Evolutionary conservation across 2,329 filamentous ascomycete species (phyloP), one percentile per base, ranked within the genome.

Genomic region (Aspergillus brasiliensis): DNA sequence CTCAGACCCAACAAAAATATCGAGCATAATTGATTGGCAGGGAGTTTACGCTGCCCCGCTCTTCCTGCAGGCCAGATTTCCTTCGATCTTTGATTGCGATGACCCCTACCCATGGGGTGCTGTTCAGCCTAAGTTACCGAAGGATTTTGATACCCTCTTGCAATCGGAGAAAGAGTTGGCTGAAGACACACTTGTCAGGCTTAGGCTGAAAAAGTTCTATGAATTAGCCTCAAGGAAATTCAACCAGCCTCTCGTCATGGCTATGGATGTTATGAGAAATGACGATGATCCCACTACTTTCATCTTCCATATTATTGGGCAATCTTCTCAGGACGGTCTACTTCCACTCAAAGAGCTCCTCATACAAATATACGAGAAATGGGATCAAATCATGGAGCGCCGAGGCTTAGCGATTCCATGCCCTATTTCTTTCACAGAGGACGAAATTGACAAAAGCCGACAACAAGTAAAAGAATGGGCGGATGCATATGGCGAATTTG

Each of bases 11-110:
- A 66, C 67, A 11, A 62, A 62, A 60, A 70, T 71, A 48, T 60
- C 65, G 1, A 46, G 60, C n/a, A 66, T 71, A 53, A 71, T 71
- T 54, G 68, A 71, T 48, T 71, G 64, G 69, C 69, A 72, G 46
- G 61, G 57, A 15, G 57, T 65, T 28, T 58, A 65, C 51, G 58
- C 71, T 21, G 65, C 63, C 3, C 72, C 71, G 4, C 55, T 68
- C 3, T 72, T 72, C 57, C 23, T 69, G 38, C 70, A 71, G 48
- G 68, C 67, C 13, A 61, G 44, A 51, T 69, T 70, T 34, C 68
- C 69, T 23, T 68, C 64, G 2, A 51, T 68, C 6, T 61, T 70
- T 47, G 51, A 70, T 37, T 70, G 61, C 37, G 63, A 68, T 8
- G 63, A 67, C n/a, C 59, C 56, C 19, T 72, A 69, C 49, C 59